Conservation (phyloP, 164 flowering plant genomes). For the Vitis riparia region DNA sequence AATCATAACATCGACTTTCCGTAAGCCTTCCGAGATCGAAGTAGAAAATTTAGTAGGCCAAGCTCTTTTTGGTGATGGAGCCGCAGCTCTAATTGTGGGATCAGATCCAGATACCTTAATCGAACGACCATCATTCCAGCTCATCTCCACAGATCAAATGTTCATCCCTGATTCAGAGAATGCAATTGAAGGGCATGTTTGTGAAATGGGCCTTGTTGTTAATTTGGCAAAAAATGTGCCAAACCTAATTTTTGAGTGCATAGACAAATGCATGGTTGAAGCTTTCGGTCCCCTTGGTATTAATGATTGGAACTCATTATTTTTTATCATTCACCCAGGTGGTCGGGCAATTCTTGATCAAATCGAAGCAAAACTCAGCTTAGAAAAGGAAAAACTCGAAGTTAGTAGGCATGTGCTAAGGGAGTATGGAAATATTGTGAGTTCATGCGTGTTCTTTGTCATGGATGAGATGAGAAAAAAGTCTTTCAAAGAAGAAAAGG, state of each 20-base stretch:
- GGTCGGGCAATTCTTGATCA: slow-evolving; percentile 1
- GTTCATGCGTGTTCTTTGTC: no score
- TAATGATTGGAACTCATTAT: slow-evolving; percentile 14
- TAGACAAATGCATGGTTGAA: neutral
- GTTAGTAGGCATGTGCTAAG: slow-evolving; percentile 3
- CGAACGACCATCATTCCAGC: no score
- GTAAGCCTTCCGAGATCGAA: neutral
- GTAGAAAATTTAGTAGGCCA: neutral
- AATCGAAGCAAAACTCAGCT: neutral
- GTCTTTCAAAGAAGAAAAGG: no score
- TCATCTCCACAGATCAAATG: neutral
- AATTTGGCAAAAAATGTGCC: neutral
- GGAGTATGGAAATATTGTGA: slow-evolving; percentile 10
- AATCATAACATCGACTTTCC: neutral
- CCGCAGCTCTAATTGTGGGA: slow-evolving; percentile 5
- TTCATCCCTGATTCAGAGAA: slow-evolving; percentile 1
- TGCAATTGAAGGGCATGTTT: neutral
- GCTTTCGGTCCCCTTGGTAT: neutral
- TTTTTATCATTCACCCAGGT: slow-evolving; percentile 5
- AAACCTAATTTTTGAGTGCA: neutral
- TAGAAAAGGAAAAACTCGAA: slow-evolving; percentile 1
- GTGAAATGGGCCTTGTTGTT: slow-evolving; percentile 2
- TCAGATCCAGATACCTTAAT: no score
- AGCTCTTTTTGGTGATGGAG: neutral
- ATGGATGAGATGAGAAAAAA: no score